phyloP scores from a whole-genome alignment of 306 rosid species.

The Crataegus laevigata region DNA sequence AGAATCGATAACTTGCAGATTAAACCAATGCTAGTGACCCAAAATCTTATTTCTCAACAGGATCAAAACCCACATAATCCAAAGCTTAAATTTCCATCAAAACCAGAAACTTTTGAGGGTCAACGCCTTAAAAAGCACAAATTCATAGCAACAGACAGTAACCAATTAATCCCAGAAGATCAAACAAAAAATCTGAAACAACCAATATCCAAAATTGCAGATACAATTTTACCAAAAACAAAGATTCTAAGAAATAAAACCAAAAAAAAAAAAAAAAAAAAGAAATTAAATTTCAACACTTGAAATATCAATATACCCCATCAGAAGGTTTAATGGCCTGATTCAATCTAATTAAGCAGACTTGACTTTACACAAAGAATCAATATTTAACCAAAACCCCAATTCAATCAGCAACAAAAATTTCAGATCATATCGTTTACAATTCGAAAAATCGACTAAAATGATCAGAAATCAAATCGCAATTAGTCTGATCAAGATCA shows the following conservation, averaged over 20 bases:
- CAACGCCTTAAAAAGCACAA: constrained; percentile 1
- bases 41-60: background rate
- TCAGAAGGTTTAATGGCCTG: background rate
- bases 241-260: background rate
- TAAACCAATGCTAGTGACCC: background rate
- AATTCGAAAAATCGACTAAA: background rate
- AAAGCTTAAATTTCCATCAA: background rate
- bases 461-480: no score
- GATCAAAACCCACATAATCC: background rate
- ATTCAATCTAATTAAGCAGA: background rate
- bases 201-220: background rate
- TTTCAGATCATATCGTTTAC: background rate
- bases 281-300: background rate
- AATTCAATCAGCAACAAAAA: constrained; percentile 3
- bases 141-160: background rate
- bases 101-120: background rate
- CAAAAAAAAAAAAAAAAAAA: background rate
- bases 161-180: background rate
- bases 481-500: no score
- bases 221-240: background rate
- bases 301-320: background rate
- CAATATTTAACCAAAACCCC: background rate
- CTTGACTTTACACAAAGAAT: background rate
- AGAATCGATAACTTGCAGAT: background rate
- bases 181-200: background rate